Evolutionary conservation across 805 yeast genomes (phyloP).

Genomic region (Schwanniomyces pseudopolymorphus): DNA sequence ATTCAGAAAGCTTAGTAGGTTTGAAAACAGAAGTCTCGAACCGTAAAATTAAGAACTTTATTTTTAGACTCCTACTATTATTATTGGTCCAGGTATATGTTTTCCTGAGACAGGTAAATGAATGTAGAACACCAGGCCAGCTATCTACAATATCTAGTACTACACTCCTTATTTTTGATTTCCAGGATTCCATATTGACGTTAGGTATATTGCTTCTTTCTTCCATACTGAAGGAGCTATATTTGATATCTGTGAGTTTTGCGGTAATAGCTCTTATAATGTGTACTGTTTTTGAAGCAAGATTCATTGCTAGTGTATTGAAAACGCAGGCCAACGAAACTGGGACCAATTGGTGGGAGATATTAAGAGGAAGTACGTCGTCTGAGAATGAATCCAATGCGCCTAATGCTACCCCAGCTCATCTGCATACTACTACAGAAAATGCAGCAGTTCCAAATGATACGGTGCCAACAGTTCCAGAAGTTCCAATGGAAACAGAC

Average conservation of each 20-base stretch:
- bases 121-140: conserved; percentile 75
- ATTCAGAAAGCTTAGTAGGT: conserved; percentile 41
- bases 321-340: conserved; percentile 73
- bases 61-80: conserved; percentile 47
- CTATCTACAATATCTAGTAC: conserved; percentile 61
- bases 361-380: conserved; percentile 56
- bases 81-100: conserved; percentile 51
- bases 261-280: conserved; percentile 69
- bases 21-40: conserved; percentile 52
- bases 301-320: conserved; percentile 66
- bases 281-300: conserved; percentile 72
- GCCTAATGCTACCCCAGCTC: conserved; percentile 1
- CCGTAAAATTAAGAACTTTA: conserved; percentile 35
- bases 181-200: conserved; percentile 72
- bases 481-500: conserved; percentile 9
- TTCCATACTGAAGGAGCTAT: conserved; percentile 49
- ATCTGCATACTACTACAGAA: conserved; percentile 8
- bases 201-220: conserved; percentile 61
- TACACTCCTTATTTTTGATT: conserved; percentile 58
- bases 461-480: background rate
- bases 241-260: conserved; percentile 65
- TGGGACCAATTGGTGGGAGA: conserved; percentile 62
- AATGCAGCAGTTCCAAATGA: background rate
- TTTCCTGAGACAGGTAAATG: conserved; percentile 67
- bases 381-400: conserved; percentile 25